These are phyloP conservation scores for Fraxinus anomala DNA, from an alignment of 257 asterid species.

Conservation along the genomic window DNA sequence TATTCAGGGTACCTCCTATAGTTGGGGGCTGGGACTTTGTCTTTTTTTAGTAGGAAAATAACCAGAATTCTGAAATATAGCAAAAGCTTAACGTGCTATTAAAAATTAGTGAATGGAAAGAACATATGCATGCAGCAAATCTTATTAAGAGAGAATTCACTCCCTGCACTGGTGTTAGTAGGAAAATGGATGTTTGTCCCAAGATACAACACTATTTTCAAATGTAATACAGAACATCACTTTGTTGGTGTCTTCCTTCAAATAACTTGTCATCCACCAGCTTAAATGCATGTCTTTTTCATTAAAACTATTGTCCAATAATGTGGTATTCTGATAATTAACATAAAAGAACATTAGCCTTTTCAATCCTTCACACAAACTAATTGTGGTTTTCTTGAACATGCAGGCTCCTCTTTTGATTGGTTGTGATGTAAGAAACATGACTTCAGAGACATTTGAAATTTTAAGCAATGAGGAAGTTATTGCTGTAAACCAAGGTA, in stretches of 20 bases:
- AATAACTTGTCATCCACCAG: not conserved
- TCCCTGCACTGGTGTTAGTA: too few species aligned
- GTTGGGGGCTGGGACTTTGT: too few species aligned
- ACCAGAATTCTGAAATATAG: too few species aligned
- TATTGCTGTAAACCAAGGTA: slow-evolving; percentile 89
- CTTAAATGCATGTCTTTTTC: slow-evolving; percentile 4
- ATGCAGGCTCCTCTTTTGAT: slow-evolving; percentile 84
- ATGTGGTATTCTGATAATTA: not conserved
- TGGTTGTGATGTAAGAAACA: slow-evolving; percentile 93
- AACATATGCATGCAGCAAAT: too few species aligned
- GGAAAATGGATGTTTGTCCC: too few species aligned
- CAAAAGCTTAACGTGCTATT: too few species aligned
- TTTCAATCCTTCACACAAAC: not conserved
- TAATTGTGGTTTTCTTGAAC: slow-evolving; percentile 12
- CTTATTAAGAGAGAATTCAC: too few species aligned
- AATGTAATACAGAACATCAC: too few species aligned
- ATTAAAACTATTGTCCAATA: not conserved
- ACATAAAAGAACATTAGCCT: not conserved
- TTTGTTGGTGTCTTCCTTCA: not conserved
- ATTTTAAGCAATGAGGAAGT: slow-evolving; percentile 80
- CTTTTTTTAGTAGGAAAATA: too few species aligned
- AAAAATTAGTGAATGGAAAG: too few species aligned
- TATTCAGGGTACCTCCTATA: too few species aligned
- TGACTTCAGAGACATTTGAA: slow-evolving; percentile 68
- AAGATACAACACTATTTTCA: too few species aligned